Evolutionary conservation across 1,139 yeast species (phyloP).

Genomic region (Pneumocystis jirovecii): DNA sequence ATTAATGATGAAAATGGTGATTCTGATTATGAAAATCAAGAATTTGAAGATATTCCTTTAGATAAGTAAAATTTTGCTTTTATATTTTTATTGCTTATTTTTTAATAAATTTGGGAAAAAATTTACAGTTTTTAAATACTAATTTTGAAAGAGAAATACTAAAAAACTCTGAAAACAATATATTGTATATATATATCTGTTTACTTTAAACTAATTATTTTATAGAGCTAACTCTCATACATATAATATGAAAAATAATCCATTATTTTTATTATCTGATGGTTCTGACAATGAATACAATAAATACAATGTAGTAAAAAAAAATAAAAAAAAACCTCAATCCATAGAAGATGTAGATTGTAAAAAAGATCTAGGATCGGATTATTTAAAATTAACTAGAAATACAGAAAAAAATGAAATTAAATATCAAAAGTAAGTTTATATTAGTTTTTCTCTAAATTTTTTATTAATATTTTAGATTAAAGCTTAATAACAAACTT

Average conservation of each 20-base stretch:
- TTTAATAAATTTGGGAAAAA: neutral
- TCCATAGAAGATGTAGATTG: neutral
- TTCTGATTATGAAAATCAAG: neutral
- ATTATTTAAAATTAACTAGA: slow-evolving; percentile 1
- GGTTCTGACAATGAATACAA: slow-evolving; percentile 15
- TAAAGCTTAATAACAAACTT: neutral
- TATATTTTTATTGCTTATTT: neutral
- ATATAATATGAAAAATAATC: neutral
- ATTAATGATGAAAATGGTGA: slow-evolving; percentile 9
- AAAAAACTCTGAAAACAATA: neutral
- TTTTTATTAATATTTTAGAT: neutral
- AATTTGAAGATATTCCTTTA: neutral
- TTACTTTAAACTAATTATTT: neutral
- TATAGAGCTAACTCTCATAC: neutral
- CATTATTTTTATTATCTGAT: neutral
- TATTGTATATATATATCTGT: neutral
- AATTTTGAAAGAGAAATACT: neutral
- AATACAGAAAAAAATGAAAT: slow-evolving; percentile 2
- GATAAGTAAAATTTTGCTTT: neutral
- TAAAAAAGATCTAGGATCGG: neutral
- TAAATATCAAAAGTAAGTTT: neutral
- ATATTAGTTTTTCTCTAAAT: neutral
- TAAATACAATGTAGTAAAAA: neutral
- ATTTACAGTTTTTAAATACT: neutral
- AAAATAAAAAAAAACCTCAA: neutral